phyloP scores from a whole-genome alignment of 2,329 filamentous ascomycete genomes.

The Metarhizium robertsii region DNA sequence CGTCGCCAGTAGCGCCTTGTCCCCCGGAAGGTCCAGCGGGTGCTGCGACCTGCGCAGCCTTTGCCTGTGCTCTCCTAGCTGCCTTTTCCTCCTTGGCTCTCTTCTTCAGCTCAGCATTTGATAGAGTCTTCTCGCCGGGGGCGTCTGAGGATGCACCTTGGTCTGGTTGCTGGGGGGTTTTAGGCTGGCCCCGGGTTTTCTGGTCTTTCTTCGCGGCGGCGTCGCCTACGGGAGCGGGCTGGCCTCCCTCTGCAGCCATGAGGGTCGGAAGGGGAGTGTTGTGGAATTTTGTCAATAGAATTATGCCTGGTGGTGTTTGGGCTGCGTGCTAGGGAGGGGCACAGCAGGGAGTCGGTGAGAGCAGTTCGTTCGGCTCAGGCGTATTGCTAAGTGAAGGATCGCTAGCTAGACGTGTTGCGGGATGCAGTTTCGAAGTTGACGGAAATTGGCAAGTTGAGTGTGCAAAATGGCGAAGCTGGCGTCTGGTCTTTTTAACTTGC shows the following conservation, averaged over 20 bases:
- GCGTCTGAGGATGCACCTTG: constrained; percentile 6
- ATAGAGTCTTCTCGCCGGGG: constrained; percentile 45
- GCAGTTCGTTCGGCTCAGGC: neutral
- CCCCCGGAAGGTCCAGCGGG: constrained; percentile 9
- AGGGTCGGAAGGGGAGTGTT: neutral
- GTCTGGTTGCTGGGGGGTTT: constrained; percentile 12
- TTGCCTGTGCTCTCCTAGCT: constrained; percentile 67
- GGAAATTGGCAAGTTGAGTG: neutral
- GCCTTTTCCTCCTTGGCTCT: constrained; percentile 86
- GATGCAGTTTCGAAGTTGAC: neutral
- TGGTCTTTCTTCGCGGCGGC: constrained; percentile 15
- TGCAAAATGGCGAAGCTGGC: neutral
- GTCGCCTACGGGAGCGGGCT: constrained; percentile 18
- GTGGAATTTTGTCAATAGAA: too few relatives aligned
- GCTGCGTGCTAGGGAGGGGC: neutral
- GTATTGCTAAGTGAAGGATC: neutral
- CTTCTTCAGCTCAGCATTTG: constrained; percentile 77
- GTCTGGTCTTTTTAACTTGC: constrained; percentile 2
- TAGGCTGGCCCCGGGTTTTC: constrained; percentile 12
- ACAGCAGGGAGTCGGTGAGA: neutral
- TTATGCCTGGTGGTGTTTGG: too few relatives aligned
- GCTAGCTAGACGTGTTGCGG: neutral
- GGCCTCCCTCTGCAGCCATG: constrained; percentile 24
- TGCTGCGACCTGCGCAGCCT: constrained; percentile 40
- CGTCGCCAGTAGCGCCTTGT: constrained; percentile 25